These are phyloP conservation scores for Gigaspora rosea DNA, from an alignment of 192 early-diverging fungal species.

Conservation along the genomic window DNA sequence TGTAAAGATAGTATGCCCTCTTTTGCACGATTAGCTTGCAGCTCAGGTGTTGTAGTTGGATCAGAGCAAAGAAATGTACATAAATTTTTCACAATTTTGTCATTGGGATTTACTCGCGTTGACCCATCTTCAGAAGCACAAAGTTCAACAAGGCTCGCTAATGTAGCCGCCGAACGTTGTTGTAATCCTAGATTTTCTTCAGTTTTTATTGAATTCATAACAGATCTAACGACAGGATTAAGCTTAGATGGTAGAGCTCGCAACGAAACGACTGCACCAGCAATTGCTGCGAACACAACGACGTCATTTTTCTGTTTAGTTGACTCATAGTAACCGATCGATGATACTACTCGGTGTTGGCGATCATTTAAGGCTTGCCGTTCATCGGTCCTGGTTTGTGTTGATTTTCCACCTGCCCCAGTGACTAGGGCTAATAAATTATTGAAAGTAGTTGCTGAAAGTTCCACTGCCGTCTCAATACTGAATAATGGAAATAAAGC, in stretches of 20 bases:
- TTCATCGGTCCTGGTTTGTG: constrained; percentile 22
- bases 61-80: constrained; percentile 85
- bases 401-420: constrained; percentile 36
- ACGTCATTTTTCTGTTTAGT: constrained; percentile 66
- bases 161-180: constrained; percentile 52
- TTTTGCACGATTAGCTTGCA: constrained; percentile 48
- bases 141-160: constrained; percentile 52
- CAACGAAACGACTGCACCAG: constrained; percentile 80
- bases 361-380: constrained; percentile 52
- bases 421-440: constrained; percentile 45
- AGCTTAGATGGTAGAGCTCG: constrained; percentile 79
- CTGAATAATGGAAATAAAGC: constrained; percentile 48
- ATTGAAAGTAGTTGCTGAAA: constrained; percentile 50
- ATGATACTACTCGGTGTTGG: constrained; percentile 60
- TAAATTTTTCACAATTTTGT: constrained; percentile 90
- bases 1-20: constrained; percentile 56
- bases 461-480: constrained; percentile 54
- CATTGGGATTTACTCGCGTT: constrained; percentile 57
- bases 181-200: constrained; percentile 65
- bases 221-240: constrained; percentile 78
- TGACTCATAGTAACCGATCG: constrained; percentile 65
- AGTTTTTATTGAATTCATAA: constrained; percentile 73
- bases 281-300: constrained; percentile 68
- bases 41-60: constrained; percentile 65
- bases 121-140: constrained; percentile 49